Conservation (phyloP, 1,284 basidiomycete species). For the Coniferiporia sulphurascens region DNA sequence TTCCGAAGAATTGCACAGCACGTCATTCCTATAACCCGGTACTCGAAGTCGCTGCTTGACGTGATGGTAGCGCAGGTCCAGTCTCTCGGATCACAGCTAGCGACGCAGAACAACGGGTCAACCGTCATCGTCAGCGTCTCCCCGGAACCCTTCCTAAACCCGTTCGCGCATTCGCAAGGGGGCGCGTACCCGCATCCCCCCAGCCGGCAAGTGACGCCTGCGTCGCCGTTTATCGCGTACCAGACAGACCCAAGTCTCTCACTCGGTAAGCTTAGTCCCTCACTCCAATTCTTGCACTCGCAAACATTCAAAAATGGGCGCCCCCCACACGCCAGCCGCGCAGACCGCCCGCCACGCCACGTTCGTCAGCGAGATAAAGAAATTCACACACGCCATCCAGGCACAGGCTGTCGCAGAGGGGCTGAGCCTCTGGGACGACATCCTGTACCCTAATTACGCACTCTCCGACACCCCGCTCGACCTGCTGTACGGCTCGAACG, state of each 20-base stretch:
- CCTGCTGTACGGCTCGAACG: conserved; percentile 19
- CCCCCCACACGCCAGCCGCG: background rate
- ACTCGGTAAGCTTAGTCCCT: background rate
- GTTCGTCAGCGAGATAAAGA: conserved; percentile 8
- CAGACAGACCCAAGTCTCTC: background rate
- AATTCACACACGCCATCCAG: conserved; percentile 8
- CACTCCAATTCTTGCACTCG: background rate
- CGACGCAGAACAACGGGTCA: conserved; percentile 7
- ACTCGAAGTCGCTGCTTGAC: conserved; percentile 11
- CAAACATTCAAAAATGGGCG: background rate
- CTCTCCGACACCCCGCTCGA: conserved; percentile 14
- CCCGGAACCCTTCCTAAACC: conserved; percentile 1
- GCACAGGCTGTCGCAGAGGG: conserved; percentile 13
- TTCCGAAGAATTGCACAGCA: conserved; percentile 5
- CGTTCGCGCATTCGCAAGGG: conserved; percentile 8
- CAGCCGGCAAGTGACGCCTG: background rate
- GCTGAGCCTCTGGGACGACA: conserved; percentile 17
- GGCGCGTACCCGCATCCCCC: conserved; percentile 14
- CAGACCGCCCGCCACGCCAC: background rate
- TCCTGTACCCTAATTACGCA: conserved; percentile 22
- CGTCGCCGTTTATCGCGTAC: background rate
- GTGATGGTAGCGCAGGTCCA: conserved; percentile 12
- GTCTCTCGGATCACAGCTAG: background rate
- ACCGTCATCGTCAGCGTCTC: conserved; percentile 2
- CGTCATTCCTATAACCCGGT: conserved; percentile 11